These are phyloP conservation scores for Alternaria burnsii DNA, from an alignment of 2,329 filamentous ascomycete genomes.

Conservation along the genomic window DNA sequence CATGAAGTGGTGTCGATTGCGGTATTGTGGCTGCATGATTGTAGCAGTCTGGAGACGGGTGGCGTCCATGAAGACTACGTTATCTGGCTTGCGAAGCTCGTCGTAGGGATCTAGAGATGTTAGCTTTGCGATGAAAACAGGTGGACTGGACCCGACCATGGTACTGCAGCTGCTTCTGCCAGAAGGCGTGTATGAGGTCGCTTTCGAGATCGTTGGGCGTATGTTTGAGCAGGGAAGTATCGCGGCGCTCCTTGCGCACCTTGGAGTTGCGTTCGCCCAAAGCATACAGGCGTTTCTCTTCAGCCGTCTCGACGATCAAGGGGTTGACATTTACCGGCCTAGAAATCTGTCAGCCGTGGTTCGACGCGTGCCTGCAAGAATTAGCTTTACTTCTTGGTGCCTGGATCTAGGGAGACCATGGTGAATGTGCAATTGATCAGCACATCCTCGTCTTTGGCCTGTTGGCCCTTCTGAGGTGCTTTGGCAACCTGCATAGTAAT, in stretches of 20 bases:
- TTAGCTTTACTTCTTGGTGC: constrained; percentile 69
- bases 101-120: constrained; percentile 61
- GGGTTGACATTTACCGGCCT: constrained; percentile 70
- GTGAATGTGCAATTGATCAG: constrained; percentile 78
- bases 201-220: constrained; percentile 76
- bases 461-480: constrained; percentile 67
- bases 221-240: constrained; percentile 68
- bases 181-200: constrained; percentile 76
- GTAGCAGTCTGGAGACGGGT: constrained; percentile 70
- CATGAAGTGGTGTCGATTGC: constrained; percentile 77
- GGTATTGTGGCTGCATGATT: constrained; percentile 79
- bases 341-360: not conserved
- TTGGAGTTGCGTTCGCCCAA: constrained; percentile 72
- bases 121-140: not conserved
- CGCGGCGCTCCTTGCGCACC: constrained; percentile 70
- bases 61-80: constrained; percentile 69
- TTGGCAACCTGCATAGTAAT: constrained; percentile 78
- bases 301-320: constrained; percentile 67
- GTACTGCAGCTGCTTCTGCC: constrained; percentile 72
- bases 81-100: constrained; percentile 62
- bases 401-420: constrained; percentile 77
- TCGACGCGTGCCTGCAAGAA: not conserved
- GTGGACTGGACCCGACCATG: constrained; percentile 54
- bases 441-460: constrained; percentile 66
- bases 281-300: constrained; percentile 70